Evolutionary conservation across 2,329 filamentous ascomycete genomes (phyloP), one percentile per base, ranked within the genome.

Genomic region (Thielaviopsis musarum): DNA sequence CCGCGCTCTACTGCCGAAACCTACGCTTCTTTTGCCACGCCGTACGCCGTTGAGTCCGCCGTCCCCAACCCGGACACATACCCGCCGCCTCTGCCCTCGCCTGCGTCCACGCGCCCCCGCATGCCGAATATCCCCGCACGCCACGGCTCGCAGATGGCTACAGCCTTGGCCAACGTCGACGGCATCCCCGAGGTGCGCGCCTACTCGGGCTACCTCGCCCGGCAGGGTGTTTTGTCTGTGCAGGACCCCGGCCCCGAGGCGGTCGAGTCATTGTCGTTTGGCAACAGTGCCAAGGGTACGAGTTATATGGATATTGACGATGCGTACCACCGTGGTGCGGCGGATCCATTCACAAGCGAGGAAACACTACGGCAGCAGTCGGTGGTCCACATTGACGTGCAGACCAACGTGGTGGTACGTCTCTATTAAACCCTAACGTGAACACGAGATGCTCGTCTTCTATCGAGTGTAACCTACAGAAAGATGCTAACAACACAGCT

Each of bases 361-460:
- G 75, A 77, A 56, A 73, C 73, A n/a, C 68, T 82, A 13, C 71
- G 71, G 6, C 73, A 75, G 60, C 77, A 81, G 63, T 78, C 80
- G 1, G 72, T 82, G 38, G 76, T 88, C 52, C 71, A 84, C 63
- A 80, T 78, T 26, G 84, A 86, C 65, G 69, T 87, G 34, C 80
- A 77, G 66, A 81, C 82, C 5, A 87, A 84, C 64, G 77, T 80
- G 48, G 79, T 80, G 65, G 82, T 85, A 70, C 64, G 77, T 71
- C 51, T 30, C 4, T 13, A 15, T 2, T 12, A 13, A 12, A 21
- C n/a, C 2, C 5, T 19, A 24, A 34, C 52, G n/a, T n/a, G n/a
- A 45, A 19, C 24, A 38, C 45, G 53, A n/a, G n/a, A n/a, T 38
- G 24, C 34, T 26, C 10, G 10, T 34, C 21, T 34, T 34, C 6